phyloP scores from a whole-genome alignment of 2,329 filamentous ascomycete genomes.

The Pseudonectria foliicola region DNA sequence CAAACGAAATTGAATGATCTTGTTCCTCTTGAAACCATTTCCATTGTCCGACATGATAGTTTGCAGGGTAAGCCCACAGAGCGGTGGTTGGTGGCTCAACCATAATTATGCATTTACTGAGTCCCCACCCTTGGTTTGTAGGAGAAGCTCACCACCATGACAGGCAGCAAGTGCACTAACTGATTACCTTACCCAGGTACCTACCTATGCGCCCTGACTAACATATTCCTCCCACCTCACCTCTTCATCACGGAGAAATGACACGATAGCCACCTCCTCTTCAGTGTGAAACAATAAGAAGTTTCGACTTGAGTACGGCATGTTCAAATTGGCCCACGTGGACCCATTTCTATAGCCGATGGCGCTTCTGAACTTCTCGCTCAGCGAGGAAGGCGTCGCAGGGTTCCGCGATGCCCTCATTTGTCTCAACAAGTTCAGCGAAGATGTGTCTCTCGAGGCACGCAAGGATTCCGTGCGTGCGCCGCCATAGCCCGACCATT shows the following conservation, averaged over 20 bases:
- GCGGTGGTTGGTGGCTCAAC: background rate
- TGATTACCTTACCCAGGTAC: too few species aligned
- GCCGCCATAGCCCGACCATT: too few species aligned
- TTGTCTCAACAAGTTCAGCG: conserved; percentile 73
- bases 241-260: too few species aligned
- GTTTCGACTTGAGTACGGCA: background rate
- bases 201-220: too few species aligned
- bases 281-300: background rate
- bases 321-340: background rate
- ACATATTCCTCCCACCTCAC: too few species aligned
- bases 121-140: too few species aligned
- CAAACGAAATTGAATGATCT: too few species aligned
- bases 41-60: conserved; percentile 1
- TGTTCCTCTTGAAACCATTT: too few species aligned
- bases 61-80: background rate
- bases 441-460: conserved; percentile 69
- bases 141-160: too few species aligned
- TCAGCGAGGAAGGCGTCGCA: conserved; percentile 65
- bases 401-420: conserved; percentile 65
- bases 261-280: too few species aligned
- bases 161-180: too few species aligned
- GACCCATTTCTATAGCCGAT: conserved; percentile 28
- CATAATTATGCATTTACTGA: background rate
- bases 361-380: conserved; percentile 63
- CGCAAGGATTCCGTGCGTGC: conserved; percentile 54